Conservation (phyloP, 2,329 filamentous ascomycete genomes). For the Westerdykella sp. region DNA sequence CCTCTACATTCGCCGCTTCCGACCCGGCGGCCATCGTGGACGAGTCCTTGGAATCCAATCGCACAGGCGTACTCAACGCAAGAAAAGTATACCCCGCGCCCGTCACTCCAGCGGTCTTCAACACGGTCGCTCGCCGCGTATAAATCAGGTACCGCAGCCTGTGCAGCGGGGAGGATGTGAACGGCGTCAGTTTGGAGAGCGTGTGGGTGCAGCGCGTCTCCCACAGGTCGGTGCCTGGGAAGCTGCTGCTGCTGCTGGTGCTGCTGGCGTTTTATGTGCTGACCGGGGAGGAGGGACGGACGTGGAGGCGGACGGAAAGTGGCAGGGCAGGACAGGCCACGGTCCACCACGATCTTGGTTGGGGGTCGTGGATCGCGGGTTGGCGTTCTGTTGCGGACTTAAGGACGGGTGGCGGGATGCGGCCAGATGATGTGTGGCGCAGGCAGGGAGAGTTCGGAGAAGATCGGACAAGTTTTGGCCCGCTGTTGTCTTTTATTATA, state of each 20-base stretch:
- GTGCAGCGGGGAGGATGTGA: constrained; percentile 27
- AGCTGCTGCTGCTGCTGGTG: constrained; percentile 1
- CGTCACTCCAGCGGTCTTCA: constrained; percentile 25
- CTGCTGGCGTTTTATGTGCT: constrained; percentile 2
- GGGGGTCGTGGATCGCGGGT: constrained; percentile 3
- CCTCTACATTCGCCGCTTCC: constrained; percentile 11
- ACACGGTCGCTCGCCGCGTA: constrained; percentile 15
- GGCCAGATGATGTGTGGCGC: not conserved
- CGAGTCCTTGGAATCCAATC: constrained; percentile 18
- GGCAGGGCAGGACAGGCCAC: not conserved
- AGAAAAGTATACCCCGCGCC: constrained; percentile 28
- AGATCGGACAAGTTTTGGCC: not conserved
- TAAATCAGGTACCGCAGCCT: constrained; percentile 27
- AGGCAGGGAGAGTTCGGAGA: not conserved
- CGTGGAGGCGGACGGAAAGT: constrained; percentile 1
- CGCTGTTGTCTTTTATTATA: too few relatives aligned
- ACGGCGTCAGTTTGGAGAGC: constrained; percentile 31
- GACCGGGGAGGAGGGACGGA: constrained; percentile 2
- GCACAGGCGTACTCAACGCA: constrained; percentile 24
- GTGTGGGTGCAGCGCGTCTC: constrained; percentile 9
- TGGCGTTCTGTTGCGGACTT: constrained; percentile 4
- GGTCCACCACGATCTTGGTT: too few relatives aligned
- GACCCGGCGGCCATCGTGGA: constrained; percentile 28
- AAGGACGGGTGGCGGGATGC: constrained; percentile 1
- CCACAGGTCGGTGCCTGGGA: constrained; percentile 6